phyloP scores from a whole-genome alignment of 140 eudicot species.

The Flaveria floridana region DNA sequence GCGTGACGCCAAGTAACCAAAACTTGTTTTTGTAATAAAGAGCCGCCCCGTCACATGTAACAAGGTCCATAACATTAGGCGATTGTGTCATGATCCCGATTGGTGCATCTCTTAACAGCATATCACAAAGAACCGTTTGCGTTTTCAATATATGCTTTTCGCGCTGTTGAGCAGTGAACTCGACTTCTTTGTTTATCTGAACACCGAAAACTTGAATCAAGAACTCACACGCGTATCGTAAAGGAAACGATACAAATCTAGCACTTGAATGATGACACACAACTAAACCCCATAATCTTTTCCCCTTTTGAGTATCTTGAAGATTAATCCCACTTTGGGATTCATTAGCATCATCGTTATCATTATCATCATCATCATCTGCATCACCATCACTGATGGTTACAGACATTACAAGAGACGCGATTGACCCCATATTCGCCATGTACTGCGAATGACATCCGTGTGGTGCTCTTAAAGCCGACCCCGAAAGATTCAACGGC shows the following conservation, averaged over 20 bases:
- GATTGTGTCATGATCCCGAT: conserved; percentile 58
- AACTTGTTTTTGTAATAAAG: conserved; percentile 46
- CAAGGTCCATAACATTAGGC: conserved; percentile 70
- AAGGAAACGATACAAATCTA: conserved; percentile 60
- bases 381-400: conserved; percentile 57
- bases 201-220: conserved; percentile 62
- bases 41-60: conserved; percentile 68
- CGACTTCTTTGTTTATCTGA: conserved; percentile 65
- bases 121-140: conserved; percentile 68
- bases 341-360: conserved; percentile 49
- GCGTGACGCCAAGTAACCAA: conserved; percentile 61
- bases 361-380: conserved; percentile 41
- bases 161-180: conserved; percentile 51
- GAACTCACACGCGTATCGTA: conserved; percentile 65
- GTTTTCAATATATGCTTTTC: conserved; percentile 61
- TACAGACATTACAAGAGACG: conserved; percentile 66
- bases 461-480: conserved; percentile 63
- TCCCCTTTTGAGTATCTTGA: conserved; percentile 40
- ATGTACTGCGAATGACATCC: conserved; percentile 69
- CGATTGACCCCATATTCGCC: conserved; percentile 68
- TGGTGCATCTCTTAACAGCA: conserved; percentile 64
- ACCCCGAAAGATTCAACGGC: conserved; percentile 62
- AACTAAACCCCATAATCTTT: conserved; percentile 70
- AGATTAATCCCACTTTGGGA: conserved; percentile 39
- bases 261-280: conserved; percentile 72